phyloP scores from a whole-genome alignment of 78 protist genomes.

The Monosiga brevicollis region DNA sequence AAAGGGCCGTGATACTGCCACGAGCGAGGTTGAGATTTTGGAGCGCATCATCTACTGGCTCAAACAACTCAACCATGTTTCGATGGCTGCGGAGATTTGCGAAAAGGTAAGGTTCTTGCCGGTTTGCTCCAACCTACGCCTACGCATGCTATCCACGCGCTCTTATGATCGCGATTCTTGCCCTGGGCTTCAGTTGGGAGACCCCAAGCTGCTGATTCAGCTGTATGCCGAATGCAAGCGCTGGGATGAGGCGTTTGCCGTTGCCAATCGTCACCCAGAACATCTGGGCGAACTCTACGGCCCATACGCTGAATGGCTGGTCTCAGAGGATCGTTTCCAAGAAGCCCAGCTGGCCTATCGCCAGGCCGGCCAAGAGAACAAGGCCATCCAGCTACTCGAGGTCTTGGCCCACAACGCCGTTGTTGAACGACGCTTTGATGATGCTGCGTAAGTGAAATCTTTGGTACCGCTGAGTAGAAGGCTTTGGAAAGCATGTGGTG shows the following conservation, averaged over 20 bases:
- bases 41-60: not conserved
- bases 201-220: conserved; percentile 17
- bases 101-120: not conserved
- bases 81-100: not conserved
- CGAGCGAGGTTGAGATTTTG: not conserved
- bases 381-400: conserved; percentile 38
- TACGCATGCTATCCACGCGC: too few relatives aligned
- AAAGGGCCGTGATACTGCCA: not conserved
- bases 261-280: conserved; percentile 9
- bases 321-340: conserved; percentile 37
- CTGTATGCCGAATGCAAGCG: conserved; percentile 21
- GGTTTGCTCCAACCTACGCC: not conserved
- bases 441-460: conserved; percentile 36
- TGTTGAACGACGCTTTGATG: conserved; percentile 9
- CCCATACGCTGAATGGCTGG: conserved; percentile 67
- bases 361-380: conserved; percentile 25
- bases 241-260: conserved; percentile 61
- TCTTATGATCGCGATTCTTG: too few relatives aligned
- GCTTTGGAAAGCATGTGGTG: too few relatives aligned
- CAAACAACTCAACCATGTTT: not conserved
- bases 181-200: too few relatives aligned
- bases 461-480: too few relatives aligned
- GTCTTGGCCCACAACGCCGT: conserved; percentile 41
- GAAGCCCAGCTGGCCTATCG: conserved; percentile 55
- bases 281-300: conserved; percentile 20